These are phyloP conservation scores for Phytophthora brassicae DNA, from an alignment of 352 stramenopile genomes.

Conservation along the genomic window DNA sequence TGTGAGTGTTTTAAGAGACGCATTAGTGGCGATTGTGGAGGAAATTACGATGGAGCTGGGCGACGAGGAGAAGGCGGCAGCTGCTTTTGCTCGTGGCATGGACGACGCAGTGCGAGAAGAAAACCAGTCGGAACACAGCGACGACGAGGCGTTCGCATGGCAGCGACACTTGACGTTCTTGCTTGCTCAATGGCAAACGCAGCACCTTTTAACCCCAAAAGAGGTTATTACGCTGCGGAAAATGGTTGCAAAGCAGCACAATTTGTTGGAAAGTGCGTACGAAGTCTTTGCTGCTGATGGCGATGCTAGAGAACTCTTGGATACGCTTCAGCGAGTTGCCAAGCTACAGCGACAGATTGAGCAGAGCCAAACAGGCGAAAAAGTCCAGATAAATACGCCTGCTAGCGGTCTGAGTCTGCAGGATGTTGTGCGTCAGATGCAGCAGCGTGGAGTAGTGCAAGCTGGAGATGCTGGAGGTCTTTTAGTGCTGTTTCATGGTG, in stretches of 20 bases:
- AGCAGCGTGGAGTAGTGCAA: conserved; percentile 46
- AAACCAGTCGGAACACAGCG: conserved; percentile 24
- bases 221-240: conserved; percentile 42
- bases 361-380: conserved; percentile 31
- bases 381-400: conserved; percentile 5
- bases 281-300: conserved; percentile 63
- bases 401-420: conserved; percentile 47
- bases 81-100: conserved; percentile 33
- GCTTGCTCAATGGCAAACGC: conserved; percentile 46
- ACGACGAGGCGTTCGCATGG: conserved; percentile 39
- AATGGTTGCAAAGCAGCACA: conserved; percentile 55
- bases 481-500: conserved; percentile 58
- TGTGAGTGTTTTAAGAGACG: conserved; percentile 38
- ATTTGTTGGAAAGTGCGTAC: conserved; percentile 71
- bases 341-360: conserved; percentile 64
- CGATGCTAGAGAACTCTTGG: conserved; percentile 65
- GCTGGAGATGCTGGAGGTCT: conserved; percentile 63
- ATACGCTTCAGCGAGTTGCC: conserved; percentile 70
- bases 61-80: conserved; percentile 57
- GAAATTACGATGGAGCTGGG: conserved; percentile 67
- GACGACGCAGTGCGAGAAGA: conserved; percentile 34
- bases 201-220: conserved; percentile 30
- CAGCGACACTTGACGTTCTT: conserved; percentile 50
- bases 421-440: conserved; percentile 72
- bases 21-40: conserved; percentile 56